Evolutionary conservation across 805 yeast species (phyloP).

Genomic region (Wickerhamiella bombiphila): DNA sequence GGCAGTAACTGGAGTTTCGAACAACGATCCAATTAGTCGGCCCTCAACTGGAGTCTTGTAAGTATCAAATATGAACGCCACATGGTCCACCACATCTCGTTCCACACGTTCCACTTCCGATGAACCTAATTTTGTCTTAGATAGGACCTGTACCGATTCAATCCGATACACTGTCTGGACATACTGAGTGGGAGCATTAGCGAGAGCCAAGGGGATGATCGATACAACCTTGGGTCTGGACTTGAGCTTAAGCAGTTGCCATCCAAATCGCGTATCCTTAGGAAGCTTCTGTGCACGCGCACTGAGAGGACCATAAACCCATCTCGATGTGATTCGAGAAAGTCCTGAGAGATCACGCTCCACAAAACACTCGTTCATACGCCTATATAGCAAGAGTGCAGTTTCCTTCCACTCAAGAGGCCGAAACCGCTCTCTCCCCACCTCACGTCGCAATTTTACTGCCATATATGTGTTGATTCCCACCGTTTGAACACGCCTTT

Average conservation of each 20-base stretch:
- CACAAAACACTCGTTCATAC: slow-evolving; percentile 74
- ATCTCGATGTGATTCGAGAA: slow-evolving; percentile 36
- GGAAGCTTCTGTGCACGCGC: slow-evolving; percentile 45
- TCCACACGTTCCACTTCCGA: slow-evolving; percentile 33
- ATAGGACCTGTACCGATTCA: slow-evolving; percentile 46
- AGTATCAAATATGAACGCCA: slow-evolving; percentile 49
- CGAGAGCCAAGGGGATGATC: slow-evolving; percentile 51
- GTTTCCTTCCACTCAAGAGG: slow-evolving; percentile 71
- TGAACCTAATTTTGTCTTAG: slow-evolving; percentile 32
- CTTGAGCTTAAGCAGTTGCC: slow-evolving; percentile 65
- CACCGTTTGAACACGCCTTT: slow-evolving; percentile 15
- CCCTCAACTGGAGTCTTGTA: slow-evolving; percentile 36
- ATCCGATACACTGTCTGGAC: slow-evolving; percentile 51
- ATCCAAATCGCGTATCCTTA: slow-evolving; percentile 40
- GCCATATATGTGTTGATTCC: slow-evolving; percentile 21
- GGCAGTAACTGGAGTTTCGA: slow-evolving; percentile 33
- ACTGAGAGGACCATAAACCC: slow-evolving; percentile 46
- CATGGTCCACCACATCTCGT: slow-evolving; percentile 44
- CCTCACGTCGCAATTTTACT: slow-evolving; percentile 17
- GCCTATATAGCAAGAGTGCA: slow-evolving; percentile 63
- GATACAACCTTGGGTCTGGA: slow-evolving; percentile 57
- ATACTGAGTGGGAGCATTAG: slow-evolving; percentile 38
- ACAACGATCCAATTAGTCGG: slow-evolving; percentile 49
- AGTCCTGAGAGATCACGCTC: slow-evolving; percentile 33
- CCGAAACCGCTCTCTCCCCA: slow-evolving; percentile 17